Conservation (phyloP, 805 yeast species). For the Jamesozyma rosinii region DNA sequence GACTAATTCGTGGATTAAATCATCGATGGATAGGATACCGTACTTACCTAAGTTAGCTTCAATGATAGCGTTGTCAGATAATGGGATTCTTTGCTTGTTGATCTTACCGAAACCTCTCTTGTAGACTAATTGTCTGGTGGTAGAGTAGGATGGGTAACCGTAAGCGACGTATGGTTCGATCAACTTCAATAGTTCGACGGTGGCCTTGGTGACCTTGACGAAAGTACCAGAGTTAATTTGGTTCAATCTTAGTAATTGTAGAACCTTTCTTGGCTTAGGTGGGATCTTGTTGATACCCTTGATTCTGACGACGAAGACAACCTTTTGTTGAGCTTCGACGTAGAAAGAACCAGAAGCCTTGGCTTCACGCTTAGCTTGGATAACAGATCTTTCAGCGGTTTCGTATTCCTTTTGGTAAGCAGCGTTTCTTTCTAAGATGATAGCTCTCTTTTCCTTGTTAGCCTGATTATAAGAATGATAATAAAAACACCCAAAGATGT, state of each 20-base stretch:
- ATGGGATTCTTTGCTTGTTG: conserved; percentile 89
- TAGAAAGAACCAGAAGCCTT: conserved; percentile 89
- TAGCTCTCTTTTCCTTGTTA: conserved; percentile 51
- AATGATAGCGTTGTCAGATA: conserved; percentile 78
- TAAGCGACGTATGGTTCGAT: conserved; percentile 95
- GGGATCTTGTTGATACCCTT: conserved; percentile 98
- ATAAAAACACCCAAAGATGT: background rate
- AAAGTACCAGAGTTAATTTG: conserved; percentile 94
- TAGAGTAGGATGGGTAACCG: conserved; percentile 93
- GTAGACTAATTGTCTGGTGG: conserved; percentile 88
- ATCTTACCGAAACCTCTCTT: conserved; percentile 97
- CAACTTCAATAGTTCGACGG: conserved; percentile 81
- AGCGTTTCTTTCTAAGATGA: conserved; percentile 88
- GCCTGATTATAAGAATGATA: conserved; percentile 31
- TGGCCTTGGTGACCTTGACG: conserved; percentile 92
- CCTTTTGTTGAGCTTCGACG: conserved; percentile 90
- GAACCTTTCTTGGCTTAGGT: conserved; percentile 98
- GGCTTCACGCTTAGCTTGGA: conserved; percentile 85
- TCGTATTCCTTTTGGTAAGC: conserved; percentile 92
- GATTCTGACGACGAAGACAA: conserved; percentile 94
- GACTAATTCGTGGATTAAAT: conserved; percentile 91
- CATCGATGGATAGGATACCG: conserved; percentile 88
- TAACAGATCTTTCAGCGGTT: conserved; percentile 81
- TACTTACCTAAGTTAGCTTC: conserved; percentile 84
- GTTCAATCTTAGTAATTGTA: conserved; percentile 85